Conservation (phyloP, 306 rosid species). For the Fragaria iinumae region DNA sequence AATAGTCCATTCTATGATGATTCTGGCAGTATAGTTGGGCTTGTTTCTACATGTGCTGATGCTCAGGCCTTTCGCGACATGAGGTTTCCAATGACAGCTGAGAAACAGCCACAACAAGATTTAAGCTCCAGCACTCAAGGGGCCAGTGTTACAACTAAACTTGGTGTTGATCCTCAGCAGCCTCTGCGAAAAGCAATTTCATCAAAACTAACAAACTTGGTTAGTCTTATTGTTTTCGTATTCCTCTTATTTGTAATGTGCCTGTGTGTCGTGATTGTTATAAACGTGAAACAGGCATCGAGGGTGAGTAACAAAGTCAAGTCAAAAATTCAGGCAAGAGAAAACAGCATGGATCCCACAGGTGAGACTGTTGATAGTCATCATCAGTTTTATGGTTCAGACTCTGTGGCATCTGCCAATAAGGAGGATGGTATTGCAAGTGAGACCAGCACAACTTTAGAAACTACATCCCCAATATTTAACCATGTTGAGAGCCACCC, state of each 20-base stretch:
- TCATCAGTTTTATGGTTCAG: conserved; percentile 58
- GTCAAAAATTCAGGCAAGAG: conserved; percentile 63
- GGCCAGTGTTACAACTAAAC: conserved; percentile 47
- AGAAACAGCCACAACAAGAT: conserved; percentile 36
- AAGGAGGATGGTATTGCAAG: conserved; percentile 88
- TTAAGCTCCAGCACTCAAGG: conserved; percentile 35
- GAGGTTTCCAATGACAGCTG: conserved; percentile 39
- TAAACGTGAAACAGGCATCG: conserved; percentile 64
- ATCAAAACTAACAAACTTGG: conserved; percentile 79
- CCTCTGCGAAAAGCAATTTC: conserved; percentile 70
- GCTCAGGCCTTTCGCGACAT: conserved; percentile 59
- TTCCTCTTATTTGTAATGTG: conserved; percentile 32
- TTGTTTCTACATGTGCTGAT: conserved; percentile 73
- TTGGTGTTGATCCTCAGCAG: conserved; percentile 83
- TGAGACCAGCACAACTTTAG: conserved; percentile 84
- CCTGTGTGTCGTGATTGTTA: conserved; percentile 32
- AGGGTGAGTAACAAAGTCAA: conserved; percentile 87
- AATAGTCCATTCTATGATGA: conserved; percentile 79
- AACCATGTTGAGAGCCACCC: conserved; percentile 51
- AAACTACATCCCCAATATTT: conserved; percentile 48
- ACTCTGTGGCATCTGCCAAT: conserved; percentile 35
- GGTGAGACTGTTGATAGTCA: conserved; percentile 65
- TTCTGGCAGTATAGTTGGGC: conserved; percentile 60
- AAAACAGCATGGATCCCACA: conserved; percentile 55
- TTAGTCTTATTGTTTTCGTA: conserved; percentile 49